Evolutionary conservation across 2,329 filamentous ascomycete species (phyloP), one percentile per base, ranked within the genome.

Genomic region (Fusarium euwallaceae): DNA sequence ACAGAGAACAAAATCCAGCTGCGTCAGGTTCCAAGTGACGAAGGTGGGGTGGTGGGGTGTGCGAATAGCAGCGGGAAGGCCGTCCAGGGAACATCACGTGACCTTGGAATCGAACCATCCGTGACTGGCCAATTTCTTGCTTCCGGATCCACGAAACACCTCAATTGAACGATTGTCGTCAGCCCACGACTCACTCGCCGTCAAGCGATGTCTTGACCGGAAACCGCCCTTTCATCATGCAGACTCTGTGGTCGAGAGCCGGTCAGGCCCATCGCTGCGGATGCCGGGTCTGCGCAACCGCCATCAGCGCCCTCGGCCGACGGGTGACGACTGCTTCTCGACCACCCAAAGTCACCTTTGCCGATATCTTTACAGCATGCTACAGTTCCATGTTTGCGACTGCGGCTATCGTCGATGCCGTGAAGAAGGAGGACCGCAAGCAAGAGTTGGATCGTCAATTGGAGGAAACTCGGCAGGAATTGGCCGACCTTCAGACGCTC

Each of bases 331-430:
- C 87, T 45, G 83, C 76, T 48, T 83, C 86, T 36, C 81, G 86
- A 61, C 86, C 85, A 77, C 87, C 88, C 64, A 87, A 87, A 73
- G 81, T 87, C 51, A 86, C 85, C 45, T 81, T 86, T 78, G 83
- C 87, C 82, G 85, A 91, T 82, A 73, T 91, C 69, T 87, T 92
- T 79, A 93, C 92, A 27, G 89, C 92, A 43, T 89, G 88, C 80
- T 94, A 94, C 78, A 92, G 92, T 29, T 89, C 91, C 37, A 88
- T 92, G 64, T 89, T 93, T 77, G 92, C 90, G 6, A 89, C 90
- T 3, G 92, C 91, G 2, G 88, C 91, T 12, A 84, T 92, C 4
- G 84, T 89, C 34, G 93, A 95, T 80, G 88, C 89, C 7, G 84
- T 86, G 32, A 80, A 83, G 34, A 94, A 94, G 79, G 86, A 89